These are phyloP conservation scores for Aspergillus sclerotiicarbonarius DNA, from an alignment of 495 filamentous ascomycete species.

Conservation along the genomic window DNA sequence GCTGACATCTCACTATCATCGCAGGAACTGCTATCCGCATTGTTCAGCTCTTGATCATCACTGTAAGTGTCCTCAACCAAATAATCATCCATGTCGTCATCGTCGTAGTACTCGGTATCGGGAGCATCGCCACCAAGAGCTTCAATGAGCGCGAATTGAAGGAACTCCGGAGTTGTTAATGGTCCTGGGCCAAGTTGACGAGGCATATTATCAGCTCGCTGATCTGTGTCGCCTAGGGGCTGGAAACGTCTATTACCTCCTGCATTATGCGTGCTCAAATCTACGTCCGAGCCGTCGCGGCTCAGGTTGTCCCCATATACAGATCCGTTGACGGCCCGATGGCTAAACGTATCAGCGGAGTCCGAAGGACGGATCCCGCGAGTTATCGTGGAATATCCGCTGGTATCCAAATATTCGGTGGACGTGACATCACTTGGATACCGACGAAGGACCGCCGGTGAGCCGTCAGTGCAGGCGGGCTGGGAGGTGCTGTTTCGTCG, in stretches of 20 bases:
- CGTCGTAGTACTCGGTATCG: conserved; percentile 19
- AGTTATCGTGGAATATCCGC: not conserved
- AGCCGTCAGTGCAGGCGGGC: not conserved
- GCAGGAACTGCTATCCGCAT: conserved; percentile 11
- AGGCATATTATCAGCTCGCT: conserved; percentile 8
- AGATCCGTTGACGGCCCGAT: conserved; percentile 24
- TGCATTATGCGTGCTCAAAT: conserved; percentile 3
- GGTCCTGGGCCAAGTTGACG: conserved; percentile 10
- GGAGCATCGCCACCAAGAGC: conserved; percentile 21
- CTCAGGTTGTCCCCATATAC: conserved; percentile 18
- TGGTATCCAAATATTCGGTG: not conserved
- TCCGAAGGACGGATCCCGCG: conserved; percentile 15
- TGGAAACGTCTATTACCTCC: conserved; percentile 2
- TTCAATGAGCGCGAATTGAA: conserved; percentile 23
- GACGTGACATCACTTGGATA: not conserved
- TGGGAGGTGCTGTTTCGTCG: not conserved
- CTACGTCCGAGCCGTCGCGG: conserved; percentile 14
- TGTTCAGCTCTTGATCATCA: conserved; percentile 14
- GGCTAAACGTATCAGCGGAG: conserved; percentile 21
- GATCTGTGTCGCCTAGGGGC: conserved; percentile 8
- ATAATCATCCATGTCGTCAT: conserved; percentile 21
- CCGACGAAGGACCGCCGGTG: not conserved
- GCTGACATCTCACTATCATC: conserved; percentile 11
- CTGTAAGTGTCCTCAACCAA: conserved; percentile 22
- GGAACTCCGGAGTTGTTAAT: conserved; percentile 21